Evolutionary conservation across 805 yeast species (phyloP).

Genomic region (Barnettozyma botsteinii): DNA sequence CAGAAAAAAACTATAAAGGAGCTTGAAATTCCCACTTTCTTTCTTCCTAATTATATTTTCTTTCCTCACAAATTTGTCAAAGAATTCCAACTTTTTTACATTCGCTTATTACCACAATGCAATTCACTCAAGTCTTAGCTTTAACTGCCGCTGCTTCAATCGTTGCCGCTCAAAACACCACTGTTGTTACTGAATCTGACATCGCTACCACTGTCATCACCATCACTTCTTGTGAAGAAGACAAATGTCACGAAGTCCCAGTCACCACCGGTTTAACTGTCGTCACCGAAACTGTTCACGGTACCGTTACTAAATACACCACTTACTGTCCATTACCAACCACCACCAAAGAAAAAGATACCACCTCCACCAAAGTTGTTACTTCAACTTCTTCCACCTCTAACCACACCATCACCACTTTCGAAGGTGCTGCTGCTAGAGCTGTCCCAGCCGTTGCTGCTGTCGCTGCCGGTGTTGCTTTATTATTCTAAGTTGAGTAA

Average conservation of each 20-base stretch:
- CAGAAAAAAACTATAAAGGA: constrained; percentile 8
- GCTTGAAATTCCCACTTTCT: background rate
- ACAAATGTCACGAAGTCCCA: constrained; percentile 10
- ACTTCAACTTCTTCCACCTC: background rate
- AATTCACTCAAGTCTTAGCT: constrained; percentile 29
- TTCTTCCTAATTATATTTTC: background rate
- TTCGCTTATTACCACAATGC: constrained; percentile 28
- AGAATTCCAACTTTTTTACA: constrained; percentile 23
- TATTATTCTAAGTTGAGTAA: constrained; percentile 34
- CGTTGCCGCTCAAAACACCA: constrained; percentile 21
- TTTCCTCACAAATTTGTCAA: constrained; percentile 5
- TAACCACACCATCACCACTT: constrained; percentile 24
- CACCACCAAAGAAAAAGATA: too few species aligned
- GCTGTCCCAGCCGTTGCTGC: constrained; percentile 44
- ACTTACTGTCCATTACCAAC: constrained; percentile 15
- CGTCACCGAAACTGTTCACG: constrained; percentile 8
- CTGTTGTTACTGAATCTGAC: constrained; percentile 1
- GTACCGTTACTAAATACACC: constrained; percentile 12
- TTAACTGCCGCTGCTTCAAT: constrained; percentile 26
- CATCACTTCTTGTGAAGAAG: constrained; percentile 14
- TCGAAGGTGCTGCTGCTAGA: constrained; percentile 40
- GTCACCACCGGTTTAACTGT: constrained; percentile 16
- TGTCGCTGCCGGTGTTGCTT: constrained; percentile 45
- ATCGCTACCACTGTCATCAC: constrained; percentile 9
- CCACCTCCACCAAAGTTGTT: constrained; percentile 6